Base-by-base conservation (phyloP, 441 rosid genomes). In the Biscutella laevigata region DNA sequence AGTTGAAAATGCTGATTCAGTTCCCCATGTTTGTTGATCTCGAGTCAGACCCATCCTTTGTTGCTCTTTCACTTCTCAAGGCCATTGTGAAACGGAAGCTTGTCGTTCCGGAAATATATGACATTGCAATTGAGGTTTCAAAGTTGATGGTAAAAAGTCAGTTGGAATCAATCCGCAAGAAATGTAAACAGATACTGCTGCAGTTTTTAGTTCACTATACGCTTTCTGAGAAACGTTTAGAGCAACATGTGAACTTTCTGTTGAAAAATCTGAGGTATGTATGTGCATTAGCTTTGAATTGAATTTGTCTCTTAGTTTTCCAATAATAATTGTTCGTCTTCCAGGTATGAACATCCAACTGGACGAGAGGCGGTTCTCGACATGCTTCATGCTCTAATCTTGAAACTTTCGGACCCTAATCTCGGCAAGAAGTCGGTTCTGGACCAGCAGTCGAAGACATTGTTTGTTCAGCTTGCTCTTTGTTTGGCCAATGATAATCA, bases 281-380 rank as follows among this genome's bases (percentile, higher is more conserved):
- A 17, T 61, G 14, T 5, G 33, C 40, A 44, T 25, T 17, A 51
- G 38, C 61, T 50, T 32, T 26, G 46, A 48, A 6, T 53, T 21
- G 16, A 9, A 4, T 54, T 6, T 8, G 9, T 14, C 6, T 36
- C 24, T 52, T 50, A 15, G 6, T 28, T 29, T 56, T 68, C 57
- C 30, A 20, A 15, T 40, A 48, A 30, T 46, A 29, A 43, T 42
- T 44, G 19, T 37, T 22, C 56, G 12, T 61, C 39, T 60, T 74
- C 67, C 79, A 92, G 99, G 64, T 94, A 84, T 56, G 84, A 80
- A 60, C 79, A 80, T 80, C 52, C 87, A 62, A 76, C 82, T 61
- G 99, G 99, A 67, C 83, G 97, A 75, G 80, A 80, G 66, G 86
- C 97, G 43, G 95, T 85, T 25, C 89, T 94, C 61, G 94, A 81